Percentiles rank a stretch among this genome's conserved stretches.
Evolutionary conservation across 495 filamentous ascomycete species (phyloP).

Genomic region (Paragyromitra xinjiangensis): DNA sequence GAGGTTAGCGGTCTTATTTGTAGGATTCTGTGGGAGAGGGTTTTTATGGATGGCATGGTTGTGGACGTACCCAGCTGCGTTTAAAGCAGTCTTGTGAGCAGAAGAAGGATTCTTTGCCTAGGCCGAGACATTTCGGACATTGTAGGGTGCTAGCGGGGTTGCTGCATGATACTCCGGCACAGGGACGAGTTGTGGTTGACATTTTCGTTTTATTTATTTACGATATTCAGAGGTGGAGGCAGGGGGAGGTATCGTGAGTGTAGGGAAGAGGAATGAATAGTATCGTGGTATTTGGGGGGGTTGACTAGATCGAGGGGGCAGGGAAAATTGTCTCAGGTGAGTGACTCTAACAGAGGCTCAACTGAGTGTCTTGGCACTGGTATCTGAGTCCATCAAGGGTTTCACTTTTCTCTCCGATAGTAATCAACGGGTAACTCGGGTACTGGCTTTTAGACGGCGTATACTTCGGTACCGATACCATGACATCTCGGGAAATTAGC

Average conservation of each 20-base stretch:
- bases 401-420: neutral
- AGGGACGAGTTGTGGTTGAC: conserved; percentile 69
- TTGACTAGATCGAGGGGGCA: neutral
- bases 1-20: conserved; percentile 52
- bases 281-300: neutral
- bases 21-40: neutral
- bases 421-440: neutral
- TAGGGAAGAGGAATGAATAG: neutral
- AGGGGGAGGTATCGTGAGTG: neutral
- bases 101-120: conserved; percentile 91
- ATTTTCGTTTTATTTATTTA: conserved; percentile 8
- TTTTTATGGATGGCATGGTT: neutral
- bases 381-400: neutral
- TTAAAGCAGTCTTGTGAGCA: conserved; percentile 99
- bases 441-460: neutral
- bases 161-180: conserved; percentile 78
- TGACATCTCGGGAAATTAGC: neutral
- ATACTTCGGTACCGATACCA: neutral
- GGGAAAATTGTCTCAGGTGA: neutral
- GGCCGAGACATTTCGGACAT: conserved; percentile 92
- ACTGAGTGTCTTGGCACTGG: neutral
- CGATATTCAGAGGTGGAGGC: neutral
- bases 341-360: neutral
- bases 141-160: conserved; percentile 86
- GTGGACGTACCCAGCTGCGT: conserved; percentile 81